Evolutionary conservation across 2,329 filamentous ascomycete genomes (phyloP), one percentile per base, ranked within the genome.

Genomic region (Sphaerulina populicola): DNA sequence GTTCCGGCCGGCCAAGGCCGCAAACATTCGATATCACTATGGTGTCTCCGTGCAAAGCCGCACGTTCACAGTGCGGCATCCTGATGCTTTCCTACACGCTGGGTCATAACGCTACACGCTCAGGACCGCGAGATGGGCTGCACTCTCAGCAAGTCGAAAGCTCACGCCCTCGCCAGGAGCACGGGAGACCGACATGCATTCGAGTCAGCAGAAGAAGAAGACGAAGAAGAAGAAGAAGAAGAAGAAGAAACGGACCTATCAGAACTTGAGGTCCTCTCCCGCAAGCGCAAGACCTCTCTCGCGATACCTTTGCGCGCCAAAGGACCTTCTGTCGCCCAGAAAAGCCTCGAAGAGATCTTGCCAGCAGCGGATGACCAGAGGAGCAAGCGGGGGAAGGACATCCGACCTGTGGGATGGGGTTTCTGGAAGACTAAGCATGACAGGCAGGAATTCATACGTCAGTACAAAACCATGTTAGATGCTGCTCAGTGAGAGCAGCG

Each of bases 381-480:
- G 0, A 14, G 8, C 4, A 41, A 41, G 23, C 44, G 45, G 21
- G 30, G 29, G 31, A 48, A 35, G 39, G 14, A 29, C 42, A 29
- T 40, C 3, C 29, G 36, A 9, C 44, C 42, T 35, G 39, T 47
- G 6, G 49, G 46, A 31, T 53, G 56, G 51, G 33, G 35, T 35
- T 39, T 54, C 15, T 59, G 54, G 45, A 29, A 44, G 10, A 52
- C 44, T n/a, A 45, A 44, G 10, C 38, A 30, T 27, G 57, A 55
- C 11, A 52, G 57, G 23, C 47, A 40, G n/a, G 47, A 44, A 9
- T 59, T 59, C 40, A 52, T 57, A 21, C 47, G 57, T 59, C 42
- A 23, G 52, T 55, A 33, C 53, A 33, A 4, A 29, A 18, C 35
- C 40, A 36, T 29, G 14, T 10, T n/a, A 14, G 12, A 6, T 37